These are phyloP conservation scores for Hemileccinum impolitum DNA, from an alignment of 768 basidiomycete species.

Conservation along the genomic window DNA sequence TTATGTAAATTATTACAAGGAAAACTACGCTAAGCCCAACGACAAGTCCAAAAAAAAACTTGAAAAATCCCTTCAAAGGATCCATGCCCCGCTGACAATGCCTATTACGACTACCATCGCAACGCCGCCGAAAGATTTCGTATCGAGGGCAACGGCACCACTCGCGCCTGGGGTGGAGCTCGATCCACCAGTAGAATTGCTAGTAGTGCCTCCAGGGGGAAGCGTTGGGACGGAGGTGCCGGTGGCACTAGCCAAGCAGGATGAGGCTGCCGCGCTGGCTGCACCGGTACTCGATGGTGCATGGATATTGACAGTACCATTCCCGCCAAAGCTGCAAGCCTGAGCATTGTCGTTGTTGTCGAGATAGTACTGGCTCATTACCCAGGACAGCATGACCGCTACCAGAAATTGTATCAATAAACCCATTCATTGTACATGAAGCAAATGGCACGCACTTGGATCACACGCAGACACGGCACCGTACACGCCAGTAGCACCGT, in stretches of 20 bases:
- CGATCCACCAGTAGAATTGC: slow-evolving; percentile 17
- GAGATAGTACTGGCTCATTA: slow-evolving; percentile 78
- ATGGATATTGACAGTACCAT: slow-evolving; percentile 68
- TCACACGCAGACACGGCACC: slow-evolving; percentile 76
- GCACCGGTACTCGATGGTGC: slow-evolving; percentile 48
- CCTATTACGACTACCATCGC: slow-evolving; percentile 33
- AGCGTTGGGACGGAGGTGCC: slow-evolving; percentile 63
- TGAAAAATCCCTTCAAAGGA: slow-evolving; percentile 33
- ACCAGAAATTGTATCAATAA: slow-evolving; percentile 6
- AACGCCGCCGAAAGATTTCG: slow-evolving; percentile 38
- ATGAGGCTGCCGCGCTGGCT: slow-evolving; percentile 55
- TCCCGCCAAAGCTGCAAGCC: slow-evolving; percentile 80
- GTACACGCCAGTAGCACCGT: slow-evolving; percentile 74
- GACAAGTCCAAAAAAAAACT: neutral
- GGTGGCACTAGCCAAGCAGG: slow-evolving; percentile 62
- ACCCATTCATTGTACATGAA: neutral
- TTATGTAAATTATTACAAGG: slow-evolving; percentile 7
- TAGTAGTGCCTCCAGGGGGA: slow-evolving; percentile 31
- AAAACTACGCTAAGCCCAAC: neutral
- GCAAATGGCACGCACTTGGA: slow-evolving; percentile 51
- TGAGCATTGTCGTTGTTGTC: slow-evolving; percentile 50
- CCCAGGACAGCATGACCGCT: slow-evolving; percentile 80
- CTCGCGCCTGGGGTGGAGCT: slow-evolving; percentile 18
- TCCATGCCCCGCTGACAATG: slow-evolving; percentile 43
- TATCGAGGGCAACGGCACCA: slow-evolving; percentile 25